Base-by-base conservation (phyloP, 1,139 yeast genomes). In the Meyerozyma carpophila region DNA sequence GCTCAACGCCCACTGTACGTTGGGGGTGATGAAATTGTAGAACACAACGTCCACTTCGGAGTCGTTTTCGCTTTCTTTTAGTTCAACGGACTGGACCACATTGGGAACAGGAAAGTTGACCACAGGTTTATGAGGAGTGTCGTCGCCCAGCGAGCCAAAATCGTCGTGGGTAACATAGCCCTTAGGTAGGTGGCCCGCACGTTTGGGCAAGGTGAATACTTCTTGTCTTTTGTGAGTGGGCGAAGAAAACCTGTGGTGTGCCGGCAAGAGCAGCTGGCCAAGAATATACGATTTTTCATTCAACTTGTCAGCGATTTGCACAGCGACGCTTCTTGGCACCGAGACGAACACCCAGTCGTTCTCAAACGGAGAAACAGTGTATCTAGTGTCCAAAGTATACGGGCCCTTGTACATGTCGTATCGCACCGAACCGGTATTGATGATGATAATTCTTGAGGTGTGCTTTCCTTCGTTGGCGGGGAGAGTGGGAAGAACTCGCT, bases 151-250 rank as follows among this genome's bases (percentile, higher is more conserved):
- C 48, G 68, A 62, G 0, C 97, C 98, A 54, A 77, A 74, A 56
- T 90, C 98, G 59, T 93, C 98, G 41, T 66, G 58, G 0, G 98
- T 90, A 0, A 81, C 82, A 54, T 86, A 86, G 0, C 98, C 98
- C 44, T 77, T 73, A 1, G 68, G 43, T 27, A 68, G 55, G 41
- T 57, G 59, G 40, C 57, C 57, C 8, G n/a, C 26, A 8, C 9
- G 16, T 7, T 24, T 14, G n/a, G 29, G n/a, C 26, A 18, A 34
- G 21, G 13, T 13, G 11, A 34, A 21, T 7, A 34, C 7, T 10
- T 34, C 14, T 21, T 34, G 37, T 34, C 37, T 34, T 16, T 32
- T 34, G 24, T 34, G 16, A 2, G 10, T 21, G 13, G 7, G 13
- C 9, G 37, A 20, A 10, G 16, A 10, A 21, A 18, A 10, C 13